Conservation (phyloP, 805 yeast genomes). For the Monosporozyma aerobia region DNA sequence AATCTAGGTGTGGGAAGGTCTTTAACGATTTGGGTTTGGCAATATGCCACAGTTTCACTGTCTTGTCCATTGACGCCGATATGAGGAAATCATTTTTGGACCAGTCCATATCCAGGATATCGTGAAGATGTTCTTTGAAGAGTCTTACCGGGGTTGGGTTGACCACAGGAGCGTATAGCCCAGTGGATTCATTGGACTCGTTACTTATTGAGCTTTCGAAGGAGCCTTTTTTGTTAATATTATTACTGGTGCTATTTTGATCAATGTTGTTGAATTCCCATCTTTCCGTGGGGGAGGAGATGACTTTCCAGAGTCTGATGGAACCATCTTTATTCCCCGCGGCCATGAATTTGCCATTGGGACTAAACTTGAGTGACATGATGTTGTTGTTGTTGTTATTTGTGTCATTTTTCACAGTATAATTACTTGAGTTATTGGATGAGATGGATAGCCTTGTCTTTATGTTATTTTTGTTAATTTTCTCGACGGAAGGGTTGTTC, state of each 20-base stretch:
- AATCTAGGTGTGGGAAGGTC: constrained; percentile 64
- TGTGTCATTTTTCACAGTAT: no score
- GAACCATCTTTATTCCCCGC: constrained; percentile 71
- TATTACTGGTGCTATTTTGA: neutral
- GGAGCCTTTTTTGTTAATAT: neutral
- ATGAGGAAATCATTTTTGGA: constrained; percentile 74
- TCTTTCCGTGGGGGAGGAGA: constrained; percentile 63
- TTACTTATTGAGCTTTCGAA: neutral
- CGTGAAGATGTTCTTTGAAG: constrained; percentile 58
- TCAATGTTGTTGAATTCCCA: constrained; percentile 32
- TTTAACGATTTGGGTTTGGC: constrained; percentile 55
- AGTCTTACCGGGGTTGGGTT: constrained; percentile 52
- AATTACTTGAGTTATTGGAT: neutral
- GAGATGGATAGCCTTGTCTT: neutral
- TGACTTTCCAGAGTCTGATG: constrained; percentile 70
- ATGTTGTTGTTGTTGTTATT: neutral
- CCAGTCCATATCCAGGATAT: constrained; percentile 77
- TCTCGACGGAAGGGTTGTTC: neutral
- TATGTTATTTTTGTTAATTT: neutral
- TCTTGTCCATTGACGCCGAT: constrained; percentile 76
- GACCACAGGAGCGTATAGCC: constrained; percentile 65
- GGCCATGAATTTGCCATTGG: constrained; percentile 76
- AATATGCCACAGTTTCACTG: constrained; percentile 79
- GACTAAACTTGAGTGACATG: constrained; percentile 47
- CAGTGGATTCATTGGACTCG: constrained; percentile 2